These are phyloP conservation scores for Cystobasidium ongulense DNA, from an alignment of 768 basidiomycete species.

Conservation along the genomic window DNA sequence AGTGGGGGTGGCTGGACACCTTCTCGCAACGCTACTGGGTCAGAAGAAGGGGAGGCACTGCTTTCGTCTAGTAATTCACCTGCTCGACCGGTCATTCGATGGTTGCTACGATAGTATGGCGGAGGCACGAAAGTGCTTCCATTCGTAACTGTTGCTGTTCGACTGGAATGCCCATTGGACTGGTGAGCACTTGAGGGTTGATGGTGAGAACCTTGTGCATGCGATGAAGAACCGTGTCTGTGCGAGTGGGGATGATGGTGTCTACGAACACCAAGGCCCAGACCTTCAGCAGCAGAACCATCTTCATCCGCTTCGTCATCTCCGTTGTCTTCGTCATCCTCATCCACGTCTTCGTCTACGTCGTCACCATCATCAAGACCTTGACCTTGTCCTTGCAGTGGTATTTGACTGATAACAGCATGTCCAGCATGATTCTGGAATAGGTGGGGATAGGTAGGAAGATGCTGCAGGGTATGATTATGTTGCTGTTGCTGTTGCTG, in stretches of 20 bases:
- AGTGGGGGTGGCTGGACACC: too few relatives aligned
- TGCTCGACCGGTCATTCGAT: not conserved
- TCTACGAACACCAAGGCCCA: not conserved
- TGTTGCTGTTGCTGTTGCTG: not conserved
- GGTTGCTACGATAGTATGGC: not conserved
- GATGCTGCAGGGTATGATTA: not conserved
- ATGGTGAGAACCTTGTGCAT: not conserved
- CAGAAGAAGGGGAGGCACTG: not conserved
- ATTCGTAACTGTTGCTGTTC: not conserved
- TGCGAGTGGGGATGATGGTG: not conserved
- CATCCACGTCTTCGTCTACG: slow-evolving; percentile 4
- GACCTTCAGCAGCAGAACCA: not conserved
- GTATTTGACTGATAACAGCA: slow-evolving; percentile 5
- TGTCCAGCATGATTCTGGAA: slow-evolving; percentile 1
- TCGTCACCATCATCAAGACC: not conserved
- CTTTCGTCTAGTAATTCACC: not conserved
- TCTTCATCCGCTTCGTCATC: slow-evolving; percentile 27
- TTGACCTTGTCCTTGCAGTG: not conserved
- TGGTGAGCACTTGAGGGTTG: too few relatives aligned
- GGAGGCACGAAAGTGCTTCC: not conserved
- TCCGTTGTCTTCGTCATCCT: slow-evolving; percentile 1
- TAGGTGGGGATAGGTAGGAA: not conserved
- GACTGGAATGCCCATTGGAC: too few relatives aligned
- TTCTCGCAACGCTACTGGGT: too few relatives aligned
- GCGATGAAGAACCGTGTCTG: not conserved